Conservation (phyloP, 179 eudicot genomes). For the Beta lomatogona region DNA sequence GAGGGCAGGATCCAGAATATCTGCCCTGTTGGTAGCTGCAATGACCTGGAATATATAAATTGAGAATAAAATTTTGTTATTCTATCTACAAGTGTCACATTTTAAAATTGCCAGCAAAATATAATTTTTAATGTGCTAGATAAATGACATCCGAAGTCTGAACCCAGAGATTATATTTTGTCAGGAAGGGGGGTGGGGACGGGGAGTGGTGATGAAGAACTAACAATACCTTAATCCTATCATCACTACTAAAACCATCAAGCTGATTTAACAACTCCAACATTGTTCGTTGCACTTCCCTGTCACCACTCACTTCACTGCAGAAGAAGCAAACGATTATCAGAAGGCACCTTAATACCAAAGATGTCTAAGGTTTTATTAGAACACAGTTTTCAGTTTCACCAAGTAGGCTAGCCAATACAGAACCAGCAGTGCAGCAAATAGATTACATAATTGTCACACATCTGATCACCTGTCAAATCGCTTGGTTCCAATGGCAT, state of each 20-base stretch:
- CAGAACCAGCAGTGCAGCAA: not conserved
- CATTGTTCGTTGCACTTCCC: constrained; percentile 98
- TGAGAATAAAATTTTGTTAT: not conserved
- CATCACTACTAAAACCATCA: constrained; percentile 98
- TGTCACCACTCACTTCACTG: constrained; percentile 98
- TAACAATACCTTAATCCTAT: constrained; percentile 74
- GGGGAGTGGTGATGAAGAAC: no score
- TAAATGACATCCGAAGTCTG: not conserved
- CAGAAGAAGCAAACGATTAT: constrained; percentile 20
- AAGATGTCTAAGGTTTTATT: not conserved
- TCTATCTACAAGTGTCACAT: not conserved
- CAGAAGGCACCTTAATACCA: not conserved
- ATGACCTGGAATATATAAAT: constrained; percentile 55
- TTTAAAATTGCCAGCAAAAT: not conserved
- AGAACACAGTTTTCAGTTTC: no score
- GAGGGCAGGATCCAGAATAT: constrained; percentile 92
- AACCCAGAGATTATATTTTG: no score
- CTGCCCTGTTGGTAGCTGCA: constrained; percentile 97
- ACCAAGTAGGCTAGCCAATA: not conserved
- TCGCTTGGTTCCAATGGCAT: constrained; percentile 98
- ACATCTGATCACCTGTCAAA: constrained; percentile 69
- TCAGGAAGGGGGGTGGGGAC: no score
- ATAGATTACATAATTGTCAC: not conserved
- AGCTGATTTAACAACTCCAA: constrained; percentile 93
- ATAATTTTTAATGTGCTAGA: not conserved